Evolutionary conservation across 441 rosid species (phyloP).

Genomic region (Bruguiera hainesii): DNA sequence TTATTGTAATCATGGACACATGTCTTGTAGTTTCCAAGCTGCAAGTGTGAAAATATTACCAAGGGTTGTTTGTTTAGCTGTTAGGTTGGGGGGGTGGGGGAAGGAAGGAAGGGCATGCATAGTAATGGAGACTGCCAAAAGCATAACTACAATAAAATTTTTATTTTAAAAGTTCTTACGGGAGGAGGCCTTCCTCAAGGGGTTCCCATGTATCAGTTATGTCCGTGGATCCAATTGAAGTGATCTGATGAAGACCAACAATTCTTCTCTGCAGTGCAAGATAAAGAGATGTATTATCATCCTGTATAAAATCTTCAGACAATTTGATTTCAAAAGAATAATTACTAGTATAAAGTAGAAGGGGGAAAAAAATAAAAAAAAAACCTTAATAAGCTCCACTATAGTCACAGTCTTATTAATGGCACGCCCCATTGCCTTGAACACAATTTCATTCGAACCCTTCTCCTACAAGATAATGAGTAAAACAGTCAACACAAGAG

Average conservation of each 20-base stretch:
- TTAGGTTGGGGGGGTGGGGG: no score
- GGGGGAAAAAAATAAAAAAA: neutral
- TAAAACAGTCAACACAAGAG: neutral
- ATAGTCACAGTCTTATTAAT: slow-evolving; percentile 89
- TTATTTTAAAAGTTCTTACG: slow-evolving; percentile 45
- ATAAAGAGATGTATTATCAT: neutral
- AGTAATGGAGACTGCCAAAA: neutral
- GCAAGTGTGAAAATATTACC: slow-evolving; percentile 6
- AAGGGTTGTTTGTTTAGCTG: neutral
- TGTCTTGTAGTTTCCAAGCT: slow-evolving; percentile 92
- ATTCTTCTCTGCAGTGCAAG: slow-evolving; percentile 66
- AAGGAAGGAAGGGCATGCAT: no score
- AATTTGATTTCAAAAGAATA: no score
- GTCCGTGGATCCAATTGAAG: slow-evolving; percentile 80
- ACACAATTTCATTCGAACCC: slow-evolving; percentile 63
- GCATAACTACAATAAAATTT: neutral
- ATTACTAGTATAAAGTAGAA: neutral
- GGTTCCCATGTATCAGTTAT: slow-evolving; percentile 98
- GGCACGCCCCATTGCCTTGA: slow-evolving; percentile 99
- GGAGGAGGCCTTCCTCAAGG: slow-evolving; percentile 91
- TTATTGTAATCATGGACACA: slow-evolving; percentile 84
- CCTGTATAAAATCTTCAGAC: no score
- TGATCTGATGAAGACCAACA: slow-evolving; percentile 81
- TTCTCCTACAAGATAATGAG: slow-evolving; percentile 50
- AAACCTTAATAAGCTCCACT: slow-evolving; percentile 82